A percentile compares a stretch with the other conserved stretches of the same genome.
phyloP scores from a whole-genome alignment of 2,329 filamentous ascomycete genomes.

The Microascus cirrosus region DNA sequence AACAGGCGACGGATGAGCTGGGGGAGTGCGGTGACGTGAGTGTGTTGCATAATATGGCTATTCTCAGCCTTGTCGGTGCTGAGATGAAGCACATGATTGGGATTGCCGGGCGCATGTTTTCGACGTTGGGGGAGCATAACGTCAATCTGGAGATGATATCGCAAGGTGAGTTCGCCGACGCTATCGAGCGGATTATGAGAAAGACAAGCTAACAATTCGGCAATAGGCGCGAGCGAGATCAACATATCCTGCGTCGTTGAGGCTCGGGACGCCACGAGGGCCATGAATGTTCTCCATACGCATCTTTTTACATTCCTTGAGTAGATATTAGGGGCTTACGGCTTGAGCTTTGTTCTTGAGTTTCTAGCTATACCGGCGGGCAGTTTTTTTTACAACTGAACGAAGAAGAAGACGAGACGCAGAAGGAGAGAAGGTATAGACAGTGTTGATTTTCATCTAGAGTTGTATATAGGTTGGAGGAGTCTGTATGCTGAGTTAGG shows the following conservation, averaged over 20 bases:
- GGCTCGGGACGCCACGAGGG: constrained; percentile 77
- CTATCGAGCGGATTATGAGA: background rate
- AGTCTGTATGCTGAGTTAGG: background rate
- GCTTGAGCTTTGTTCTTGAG: background rate
- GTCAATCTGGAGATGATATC: constrained; percentile 99
- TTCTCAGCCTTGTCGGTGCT: constrained; percentile 84
- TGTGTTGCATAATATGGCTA: constrained; percentile 85
- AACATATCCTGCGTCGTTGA: constrained; percentile 98
- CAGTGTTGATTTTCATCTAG: background rate
- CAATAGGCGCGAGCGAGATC: constrained; percentile 84
- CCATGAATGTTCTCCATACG: constrained; percentile 92
- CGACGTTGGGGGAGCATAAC: constrained; percentile 81
- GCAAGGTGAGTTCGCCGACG: constrained; percentile 51
- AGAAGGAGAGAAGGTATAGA: background rate
- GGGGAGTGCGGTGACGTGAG: constrained; percentile 80
- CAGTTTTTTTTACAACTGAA: background rate
- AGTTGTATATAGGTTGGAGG: background rate
- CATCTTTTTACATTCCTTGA: constrained; percentile 95
- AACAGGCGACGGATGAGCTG: constrained; percentile 60
- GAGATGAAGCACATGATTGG: constrained; percentile 98
- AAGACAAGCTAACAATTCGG: background rate
- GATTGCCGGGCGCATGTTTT: constrained; percentile 90
- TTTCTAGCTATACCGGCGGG: background rate
- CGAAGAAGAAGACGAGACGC: background rate
- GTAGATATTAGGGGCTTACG: constrained; percentile 19